A percentile compares a stretch with the other conserved stretches of the same genome.
Conservation (phyloP, 1,139 yeast species). For the Candida albicans region DNA sequence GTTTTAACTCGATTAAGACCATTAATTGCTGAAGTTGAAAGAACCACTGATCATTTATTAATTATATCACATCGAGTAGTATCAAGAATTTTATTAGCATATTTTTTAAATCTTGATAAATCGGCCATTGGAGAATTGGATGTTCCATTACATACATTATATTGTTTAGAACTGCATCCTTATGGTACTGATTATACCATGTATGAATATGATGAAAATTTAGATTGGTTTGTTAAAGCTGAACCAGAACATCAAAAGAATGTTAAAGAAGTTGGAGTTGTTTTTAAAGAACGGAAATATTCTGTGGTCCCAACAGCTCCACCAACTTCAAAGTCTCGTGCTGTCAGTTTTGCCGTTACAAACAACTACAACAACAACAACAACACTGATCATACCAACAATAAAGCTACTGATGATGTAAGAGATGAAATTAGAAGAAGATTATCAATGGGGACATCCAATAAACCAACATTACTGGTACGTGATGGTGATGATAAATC, state of each 20-base stretch:
- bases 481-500: constrained; percentile 14
- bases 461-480: constrained; percentile 8
- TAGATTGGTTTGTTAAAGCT: constrained; percentile 77
- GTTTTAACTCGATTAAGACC: constrained; percentile 89
- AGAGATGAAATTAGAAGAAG: constrained; percentile 18
- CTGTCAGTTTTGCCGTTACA: too few species aligned
- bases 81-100: constrained; percentile 81
- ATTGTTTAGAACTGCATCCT: constrained; percentile 87
- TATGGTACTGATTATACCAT: constrained; percentile 92
- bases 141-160: constrained; percentile 88
- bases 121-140: constrained; percentile 86
- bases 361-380: too few species aligned
- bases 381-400: too few species aligned
- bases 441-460: constrained; percentile 17
- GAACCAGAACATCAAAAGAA: constrained; percentile 65
- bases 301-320: constrained; percentile 76
- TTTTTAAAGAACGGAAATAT: constrained; percentile 64
- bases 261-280: constrained; percentile 64
- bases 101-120: constrained; percentile 81
- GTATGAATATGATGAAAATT: constrained; percentile 78
- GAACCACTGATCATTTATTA: constrained; percentile 84
- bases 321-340: constrained; percentile 24
- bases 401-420: neutral
- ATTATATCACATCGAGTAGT: constrained; percentile 90
- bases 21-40: constrained; percentile 86